Percentiles rank a stretch among this genome's conserved stretches.
Conservation (phyloP, 192 early-diverging fungal species). For the Funneliformis mosseae region DNA sequence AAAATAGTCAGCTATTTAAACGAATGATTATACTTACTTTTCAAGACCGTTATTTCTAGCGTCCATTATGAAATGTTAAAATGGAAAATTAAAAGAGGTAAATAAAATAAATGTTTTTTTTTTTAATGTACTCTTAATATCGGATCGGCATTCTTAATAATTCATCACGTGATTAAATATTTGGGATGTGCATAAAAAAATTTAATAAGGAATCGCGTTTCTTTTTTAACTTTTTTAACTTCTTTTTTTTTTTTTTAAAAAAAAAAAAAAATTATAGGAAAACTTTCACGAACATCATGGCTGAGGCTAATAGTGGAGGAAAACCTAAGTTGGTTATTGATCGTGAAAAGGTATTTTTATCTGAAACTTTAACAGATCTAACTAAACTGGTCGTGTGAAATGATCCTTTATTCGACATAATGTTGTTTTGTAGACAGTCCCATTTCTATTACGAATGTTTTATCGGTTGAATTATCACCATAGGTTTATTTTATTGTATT, state of each 20-base stretch:
- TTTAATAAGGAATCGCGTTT: too few relatives aligned
- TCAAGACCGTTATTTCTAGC: neutral
- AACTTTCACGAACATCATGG: neutral
- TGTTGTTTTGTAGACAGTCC: slow-evolving; percentile 44
- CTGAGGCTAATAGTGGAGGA: neutral
- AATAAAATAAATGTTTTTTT: too few relatives aligned
- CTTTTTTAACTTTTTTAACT: neutral
- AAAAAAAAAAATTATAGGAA: neutral
- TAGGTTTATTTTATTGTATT: slow-evolving; percentile 29
- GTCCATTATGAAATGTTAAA: neutral
- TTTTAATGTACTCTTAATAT: too few relatives aligned
- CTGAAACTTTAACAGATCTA: neutral
- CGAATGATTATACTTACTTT: neutral
- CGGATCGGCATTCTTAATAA: too few relatives aligned
- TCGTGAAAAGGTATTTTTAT: slow-evolving; percentile 43
- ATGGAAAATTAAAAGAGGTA: too few relatives aligned
- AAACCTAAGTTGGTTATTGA: slow-evolving; percentile 37
- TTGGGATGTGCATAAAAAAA: too few relatives aligned
- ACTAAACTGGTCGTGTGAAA: neutral
- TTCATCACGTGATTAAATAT: too few relatives aligned
- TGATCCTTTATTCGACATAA: neutral
- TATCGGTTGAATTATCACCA: slow-evolving; percentile 46
- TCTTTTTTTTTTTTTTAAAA: neutral
- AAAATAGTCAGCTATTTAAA: neutral
- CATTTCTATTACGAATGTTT: slow-evolving; percentile 61